Evolutionary conservation across 164 flowering plant species (phyloP), one percentile per base, ranked within the genome.

Genomic region (Berberis vulgaris): DNA sequence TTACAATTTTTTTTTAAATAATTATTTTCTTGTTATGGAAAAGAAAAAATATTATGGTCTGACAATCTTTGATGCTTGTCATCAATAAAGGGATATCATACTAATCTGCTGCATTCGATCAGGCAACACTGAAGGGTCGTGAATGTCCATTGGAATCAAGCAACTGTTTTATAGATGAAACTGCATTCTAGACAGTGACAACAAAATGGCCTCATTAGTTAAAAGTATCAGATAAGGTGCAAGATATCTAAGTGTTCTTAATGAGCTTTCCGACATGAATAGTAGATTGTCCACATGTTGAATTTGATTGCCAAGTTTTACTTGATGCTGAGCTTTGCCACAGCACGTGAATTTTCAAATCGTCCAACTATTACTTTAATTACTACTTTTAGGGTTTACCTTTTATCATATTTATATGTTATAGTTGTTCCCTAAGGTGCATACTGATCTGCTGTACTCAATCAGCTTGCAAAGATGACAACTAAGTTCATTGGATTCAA

Each of bases 41-140:
- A 47, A 47, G 9, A 9, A 5, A 47, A 5, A 47, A 26, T 26
- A 26, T 26, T 47, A 5, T 47, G 5, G 50, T 47, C 5, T 47
- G 5, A 5, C 9, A 5, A 5, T 5, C 7, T 47, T 9, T 5
- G 50, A 9, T 47, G 50, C 50, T 47, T 5, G 5, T 47, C 50
- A 9, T 3, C 4, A 52, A 12, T 26, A 41, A 9, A 41, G 12
- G 5, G 54, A 41, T 6, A 26, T 13, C 26, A n/a, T 50, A 57
- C 62, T 57, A 62, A 49, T 66, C 44, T 39, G 7, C 42, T 49
- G n/a, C 59, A 50, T 66, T 42, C n/a, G 50, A 66, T 59, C 69
- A 66, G 69, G 45, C 57, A 66, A 66, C 38, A 57, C 59, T 43
- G 63, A 59, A 2, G 63, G 49, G 57, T 66, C 57, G 59, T 66